Evolutionary conservation across 2,329 filamentous ascomycete species (phyloP).

Genomic region (Fusarium penzigii): DNA sequence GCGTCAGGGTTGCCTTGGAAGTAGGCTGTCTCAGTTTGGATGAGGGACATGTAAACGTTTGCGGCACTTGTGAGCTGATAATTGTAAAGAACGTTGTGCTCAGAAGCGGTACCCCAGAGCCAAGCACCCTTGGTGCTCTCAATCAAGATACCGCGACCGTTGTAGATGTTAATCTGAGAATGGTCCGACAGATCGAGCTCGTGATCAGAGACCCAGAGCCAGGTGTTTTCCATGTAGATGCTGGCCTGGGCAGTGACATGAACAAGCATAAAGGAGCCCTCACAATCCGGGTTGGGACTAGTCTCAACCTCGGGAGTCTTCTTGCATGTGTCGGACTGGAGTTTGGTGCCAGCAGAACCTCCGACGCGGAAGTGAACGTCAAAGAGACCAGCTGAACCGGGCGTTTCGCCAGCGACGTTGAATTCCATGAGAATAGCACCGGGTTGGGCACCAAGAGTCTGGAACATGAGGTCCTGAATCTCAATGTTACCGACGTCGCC

Average conservation of each 20-base stretch:
- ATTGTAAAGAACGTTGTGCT: conserved; percentile 73
- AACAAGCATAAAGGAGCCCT: conserved; percentile 71
- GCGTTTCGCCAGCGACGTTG: conserved; percentile 71
- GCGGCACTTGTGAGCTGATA: conserved; percentile 79
- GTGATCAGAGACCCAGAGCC: conserved; percentile 91
- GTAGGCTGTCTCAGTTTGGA: conserved; percentile 90
- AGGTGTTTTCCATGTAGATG: conserved; percentile 84
- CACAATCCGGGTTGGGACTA: conserved; percentile 64
- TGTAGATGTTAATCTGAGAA: conserved; percentile 84
- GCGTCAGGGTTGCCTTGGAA: conserved; percentile 82
- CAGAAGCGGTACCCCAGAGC: conserved; percentile 75
- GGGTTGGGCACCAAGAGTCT: conserved; percentile 78
- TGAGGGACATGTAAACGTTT: conserved; percentile 78
- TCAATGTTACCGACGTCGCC: conserved; percentile 81
- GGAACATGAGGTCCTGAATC: conserved; percentile 84
- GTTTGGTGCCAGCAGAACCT: conserved; percentile 78
- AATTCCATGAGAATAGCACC: conserved; percentile 91
- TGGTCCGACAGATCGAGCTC: conserved; percentile 76
- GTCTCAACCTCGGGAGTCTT: conserved; percentile 71
- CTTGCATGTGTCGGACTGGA: conserved; percentile 77
- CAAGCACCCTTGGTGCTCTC: conserved; percentile 75
- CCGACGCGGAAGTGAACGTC: conserved; percentile 95
- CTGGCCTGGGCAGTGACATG: conserved; percentile 64
- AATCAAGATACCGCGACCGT: conserved; percentile 79
- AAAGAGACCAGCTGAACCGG: conserved; percentile 81